Evolutionary conservation across 371 early-diverging fungal species (phyloP).

Genomic region (Syncephalastrum sp.): DNA sequence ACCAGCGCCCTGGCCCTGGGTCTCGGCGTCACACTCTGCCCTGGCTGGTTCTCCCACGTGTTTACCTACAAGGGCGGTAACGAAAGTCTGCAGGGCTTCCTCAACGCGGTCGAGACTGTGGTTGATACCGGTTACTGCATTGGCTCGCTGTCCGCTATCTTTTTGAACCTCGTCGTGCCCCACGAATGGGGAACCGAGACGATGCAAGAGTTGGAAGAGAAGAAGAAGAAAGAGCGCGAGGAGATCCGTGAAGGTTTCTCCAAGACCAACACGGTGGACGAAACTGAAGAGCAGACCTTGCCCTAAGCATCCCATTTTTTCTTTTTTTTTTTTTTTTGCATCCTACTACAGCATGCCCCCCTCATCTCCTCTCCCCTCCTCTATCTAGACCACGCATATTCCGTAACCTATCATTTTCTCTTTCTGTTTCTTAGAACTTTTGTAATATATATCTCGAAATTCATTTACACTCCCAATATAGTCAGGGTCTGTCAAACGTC

Average conservation of each 20-base stretch:
- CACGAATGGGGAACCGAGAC: slow-evolving; percentile 42
- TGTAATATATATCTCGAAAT: too few species aligned
- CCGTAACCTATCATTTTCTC: too few species aligned
- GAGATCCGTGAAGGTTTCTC: slow-evolving; percentile 39
- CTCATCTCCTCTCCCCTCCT: too few species aligned
- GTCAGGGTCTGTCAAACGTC: too few species aligned
- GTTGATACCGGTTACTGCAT: slow-evolving; percentile 57
- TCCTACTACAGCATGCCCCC: too few species aligned
- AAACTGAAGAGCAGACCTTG: slow-evolving; percentile 7
- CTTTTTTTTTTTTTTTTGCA: too few species aligned
- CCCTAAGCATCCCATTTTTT: too few species aligned
- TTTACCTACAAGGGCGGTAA: slow-evolving; percentile 54
- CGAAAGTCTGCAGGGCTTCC: slow-evolving; percentile 45
- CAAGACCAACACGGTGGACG: slow-evolving; percentile 15
- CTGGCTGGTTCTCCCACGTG: slow-evolving; percentile 57
- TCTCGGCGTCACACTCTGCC: slow-evolving; percentile 49
- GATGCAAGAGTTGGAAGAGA: slow-evolving; percentile 29
- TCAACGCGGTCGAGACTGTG: slow-evolving; percentile 57
- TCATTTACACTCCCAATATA: too few species aligned
- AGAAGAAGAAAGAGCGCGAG: slow-evolving; percentile 26
- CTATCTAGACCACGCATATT: too few species aligned
- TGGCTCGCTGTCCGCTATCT: slow-evolving; percentile 51
- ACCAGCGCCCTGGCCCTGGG: slow-evolving; percentile 51
- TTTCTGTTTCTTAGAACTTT: too few species aligned
- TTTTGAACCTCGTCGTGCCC: slow-evolving; percentile 53